Evolutionary conservation across 106 monocot genomes (phyloP).

Genomic region (Apostasia ramifera): DNA sequence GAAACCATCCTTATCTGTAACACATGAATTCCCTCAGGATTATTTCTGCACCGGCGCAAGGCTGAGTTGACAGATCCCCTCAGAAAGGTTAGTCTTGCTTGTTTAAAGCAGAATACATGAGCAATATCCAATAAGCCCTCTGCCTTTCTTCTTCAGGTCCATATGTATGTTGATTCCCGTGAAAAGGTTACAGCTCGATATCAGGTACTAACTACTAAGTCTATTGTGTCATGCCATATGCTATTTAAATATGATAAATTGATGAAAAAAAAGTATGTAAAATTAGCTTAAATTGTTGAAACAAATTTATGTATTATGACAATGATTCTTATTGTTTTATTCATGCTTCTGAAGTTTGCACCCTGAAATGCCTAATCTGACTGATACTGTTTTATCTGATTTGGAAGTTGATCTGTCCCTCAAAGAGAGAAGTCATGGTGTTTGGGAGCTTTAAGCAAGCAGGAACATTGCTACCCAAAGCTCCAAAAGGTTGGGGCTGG

Average conservation of each 20-base stretch:
- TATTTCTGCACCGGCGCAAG: constrained; percentile 94
- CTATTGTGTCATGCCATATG: no score
- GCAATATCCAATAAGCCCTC: neutral
- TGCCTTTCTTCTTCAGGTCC: constrained; percentile 38
- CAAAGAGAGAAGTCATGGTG: constrained; percentile 94
- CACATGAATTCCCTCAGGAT: constrained; percentile 33
- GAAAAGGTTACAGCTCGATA: constrained; percentile 99
- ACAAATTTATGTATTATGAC: neutral
- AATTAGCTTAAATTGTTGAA: neutral
- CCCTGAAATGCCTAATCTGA: neutral
- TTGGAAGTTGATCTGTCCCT: constrained; percentile 86
- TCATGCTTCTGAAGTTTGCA: no score
- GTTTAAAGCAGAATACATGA: neutral
- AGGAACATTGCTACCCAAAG: constrained; percentile 87
- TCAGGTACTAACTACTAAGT: constrained; percentile 69
- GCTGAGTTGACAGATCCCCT: constrained; percentile 68
- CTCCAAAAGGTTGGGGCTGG: constrained; percentile 99
- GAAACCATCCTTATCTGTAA: neutral
- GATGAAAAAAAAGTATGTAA: no score
- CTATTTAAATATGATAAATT: no score
- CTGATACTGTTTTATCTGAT: neutral
- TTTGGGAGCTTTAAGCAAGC: constrained; percentile 93
- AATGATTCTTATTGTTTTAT: neutral
- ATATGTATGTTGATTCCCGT: constrained; percentile 82
- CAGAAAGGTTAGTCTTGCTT: constrained; percentile 53